Evolutionary conservation across 495 filamentous ascomycete species (phyloP).

Genomic region (Penicillium herquei): DNA sequence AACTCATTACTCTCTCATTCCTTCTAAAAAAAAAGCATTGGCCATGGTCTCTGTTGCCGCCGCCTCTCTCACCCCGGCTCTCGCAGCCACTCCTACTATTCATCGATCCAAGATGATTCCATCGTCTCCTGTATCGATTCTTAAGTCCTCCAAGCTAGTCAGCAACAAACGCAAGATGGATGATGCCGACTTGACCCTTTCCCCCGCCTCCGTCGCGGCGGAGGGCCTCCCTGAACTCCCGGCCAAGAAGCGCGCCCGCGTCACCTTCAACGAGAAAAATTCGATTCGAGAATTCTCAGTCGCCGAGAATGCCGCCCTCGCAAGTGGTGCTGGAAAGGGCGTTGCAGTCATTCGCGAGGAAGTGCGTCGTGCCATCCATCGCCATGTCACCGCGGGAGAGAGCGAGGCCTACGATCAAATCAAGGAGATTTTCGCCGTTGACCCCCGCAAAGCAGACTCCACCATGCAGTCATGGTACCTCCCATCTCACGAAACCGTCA

Average conservation of each 20-base stretch:
- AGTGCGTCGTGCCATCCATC: conserved; percentile 71
- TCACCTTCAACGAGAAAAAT: conserved; percentile 74
- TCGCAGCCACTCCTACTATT: conserved; percentile 18
- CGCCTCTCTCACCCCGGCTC: conserved; percentile 31
- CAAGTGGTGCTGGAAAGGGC: conserved; percentile 53
- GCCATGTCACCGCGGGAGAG: conserved; percentile 57
- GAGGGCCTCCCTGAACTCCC: conserved; percentile 42
- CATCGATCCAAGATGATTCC: conserved; percentile 34
- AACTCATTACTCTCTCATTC: neutral
- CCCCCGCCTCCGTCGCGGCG: conserved; percentile 31
- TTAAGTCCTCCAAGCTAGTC: conserved; percentile 36
- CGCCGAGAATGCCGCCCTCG: conserved; percentile 11
- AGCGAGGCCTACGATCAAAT: conserved; percentile 70
- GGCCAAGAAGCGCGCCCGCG: conserved; percentile 59
- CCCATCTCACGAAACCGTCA: conserved; percentile 56
- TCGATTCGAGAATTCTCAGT: conserved; percentile 47
- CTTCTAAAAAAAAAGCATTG: conserved; percentile 4
- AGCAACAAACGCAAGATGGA: conserved; percentile 43
- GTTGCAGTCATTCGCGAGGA: conserved; percentile 63
- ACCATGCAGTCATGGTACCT: conserved; percentile 35
- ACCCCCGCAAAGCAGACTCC: conserved; percentile 43
- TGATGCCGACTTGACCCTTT: conserved; percentile 38
- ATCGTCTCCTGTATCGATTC: conserved; percentile 42
- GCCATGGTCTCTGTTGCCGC: conserved; percentile 48
- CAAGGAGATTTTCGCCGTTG: conserved; percentile 62